A percentile compares a stretch with the other conserved stretches of the same genome.
These are phyloP conservation scores for Ambrosiella cleistominuta DNA, from an alignment of 2,329 filamentous ascomycete genomes.

Conservation along the genomic window DNA sequence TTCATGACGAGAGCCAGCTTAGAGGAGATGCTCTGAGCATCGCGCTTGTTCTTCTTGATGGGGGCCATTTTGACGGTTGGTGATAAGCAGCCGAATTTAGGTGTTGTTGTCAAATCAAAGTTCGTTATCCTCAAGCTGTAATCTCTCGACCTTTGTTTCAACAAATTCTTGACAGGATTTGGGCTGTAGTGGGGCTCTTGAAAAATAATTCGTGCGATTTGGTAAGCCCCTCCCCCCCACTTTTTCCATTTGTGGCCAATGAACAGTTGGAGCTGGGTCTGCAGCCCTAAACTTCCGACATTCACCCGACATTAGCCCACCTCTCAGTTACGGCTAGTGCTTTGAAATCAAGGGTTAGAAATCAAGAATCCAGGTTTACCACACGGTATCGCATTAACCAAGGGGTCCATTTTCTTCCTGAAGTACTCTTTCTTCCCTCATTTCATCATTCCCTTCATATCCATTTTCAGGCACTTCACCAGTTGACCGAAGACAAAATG, in stretches of 20 bases:
- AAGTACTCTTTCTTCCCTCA: slow-evolving; percentile 16
- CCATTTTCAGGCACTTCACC: slow-evolving; percentile 14
- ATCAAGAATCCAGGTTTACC: slow-evolving; percentile 16
- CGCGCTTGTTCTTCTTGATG: slow-evolving; percentile 71
- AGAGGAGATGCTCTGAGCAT: slow-evolving; percentile 56
- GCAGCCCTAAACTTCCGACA: slow-evolving; percentile 25
- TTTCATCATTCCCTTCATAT: slow-evolving; percentile 20
- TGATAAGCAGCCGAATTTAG: slow-evolving; percentile 15
- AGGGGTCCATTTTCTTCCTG: slow-evolving; percentile 11
- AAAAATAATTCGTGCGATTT: slow-evolving; percentile 3
- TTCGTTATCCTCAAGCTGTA: not conserved
- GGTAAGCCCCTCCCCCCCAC: slow-evolving; percentile 11
- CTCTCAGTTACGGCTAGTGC: slow-evolving; percentile 19
- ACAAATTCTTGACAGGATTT: slow-evolving; percentile 1
- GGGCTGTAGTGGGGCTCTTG: slow-evolving; percentile 6
- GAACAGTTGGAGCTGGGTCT: not conserved
- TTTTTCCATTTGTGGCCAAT: slow-evolving; percentile 17
- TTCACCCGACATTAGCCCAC: slow-evolving; percentile 16
- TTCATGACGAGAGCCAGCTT: slow-evolving; percentile 46
- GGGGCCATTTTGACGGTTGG: slow-evolving; percentile 42
- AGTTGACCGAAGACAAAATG: slow-evolving; percentile 55
- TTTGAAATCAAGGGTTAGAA: slow-evolving; percentile 36
- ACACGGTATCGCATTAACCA: slow-evolving; percentile 11
- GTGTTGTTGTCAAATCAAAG: slow-evolving; percentile 19
- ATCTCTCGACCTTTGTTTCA: not conserved